Evolutionary conservation across 768 basidiomycete genomes (phyloP).

Genomic region (Amanita polypyramis): DNA sequence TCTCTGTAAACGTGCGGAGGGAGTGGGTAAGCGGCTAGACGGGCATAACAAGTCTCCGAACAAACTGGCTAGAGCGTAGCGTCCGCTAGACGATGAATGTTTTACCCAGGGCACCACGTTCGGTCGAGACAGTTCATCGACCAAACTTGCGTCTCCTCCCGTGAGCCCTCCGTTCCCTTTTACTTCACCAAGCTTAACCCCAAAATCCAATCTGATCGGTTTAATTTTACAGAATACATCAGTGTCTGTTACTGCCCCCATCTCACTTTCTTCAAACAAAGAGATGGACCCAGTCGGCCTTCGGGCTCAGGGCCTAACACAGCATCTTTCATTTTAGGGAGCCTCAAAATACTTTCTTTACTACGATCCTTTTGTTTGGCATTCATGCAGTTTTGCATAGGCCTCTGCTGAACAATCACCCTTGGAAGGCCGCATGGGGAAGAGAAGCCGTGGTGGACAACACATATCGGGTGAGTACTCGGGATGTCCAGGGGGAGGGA

Average conservation of each 20-base stretch:
- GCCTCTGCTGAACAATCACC: too few relatives aligned
- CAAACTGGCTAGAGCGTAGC: too few relatives aligned
- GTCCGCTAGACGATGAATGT: too few relatives aligned
- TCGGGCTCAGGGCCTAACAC: not conserved
- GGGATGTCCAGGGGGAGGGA: constrained; percentile 49
- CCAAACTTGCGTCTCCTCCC: not conserved
- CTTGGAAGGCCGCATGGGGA: constrained; percentile 25
- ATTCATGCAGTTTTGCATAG: too few relatives aligned
- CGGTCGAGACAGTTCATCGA: not conserved
- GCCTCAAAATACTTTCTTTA: not conserved
- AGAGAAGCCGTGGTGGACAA: constrained; percentile 49
- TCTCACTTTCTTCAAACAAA: not conserved
- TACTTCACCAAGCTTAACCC: not conserved
- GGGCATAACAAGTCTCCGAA: too few relatives aligned
- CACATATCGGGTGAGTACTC: constrained; percentile 50
- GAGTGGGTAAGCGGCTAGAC: too few relatives aligned
- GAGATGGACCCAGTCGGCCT: not conserved
- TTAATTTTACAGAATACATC: not conserved
- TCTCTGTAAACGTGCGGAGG: too few relatives aligned
- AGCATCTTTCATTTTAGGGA: not conserved
- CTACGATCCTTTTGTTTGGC: not conserved
- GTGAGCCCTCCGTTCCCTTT: too few relatives aligned
- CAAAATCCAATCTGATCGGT: constrained; percentile 5
- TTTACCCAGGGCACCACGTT: not conserved
- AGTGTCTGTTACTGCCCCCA: not conserved